A percentile compares a stretch with the other conserved stretches of the same genome.
Conservation (phyloP, 495 filamentous ascomycete genomes). For the Aspergillus egyptiacus region DNA sequence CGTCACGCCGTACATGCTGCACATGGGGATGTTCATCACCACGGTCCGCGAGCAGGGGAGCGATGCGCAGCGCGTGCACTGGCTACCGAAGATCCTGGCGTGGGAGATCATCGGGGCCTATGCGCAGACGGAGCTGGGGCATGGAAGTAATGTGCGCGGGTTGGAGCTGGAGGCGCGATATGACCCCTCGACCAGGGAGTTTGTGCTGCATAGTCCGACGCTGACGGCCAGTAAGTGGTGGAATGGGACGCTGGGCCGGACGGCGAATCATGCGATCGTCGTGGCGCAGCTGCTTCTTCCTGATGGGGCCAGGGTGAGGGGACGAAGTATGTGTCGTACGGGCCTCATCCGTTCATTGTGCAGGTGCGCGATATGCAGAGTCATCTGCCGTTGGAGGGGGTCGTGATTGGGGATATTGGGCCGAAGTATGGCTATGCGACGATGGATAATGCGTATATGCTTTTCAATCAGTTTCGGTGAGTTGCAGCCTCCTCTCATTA, state of each 20-base stretch:
- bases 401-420: constrained; percentile 46
- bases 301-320: constrained; percentile 7
- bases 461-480: constrained; percentile 39
- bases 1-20: constrained; percentile 16
- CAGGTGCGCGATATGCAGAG: constrained; percentile 42
- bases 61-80: constrained; percentile 37
- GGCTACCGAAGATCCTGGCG: constrained; percentile 39
- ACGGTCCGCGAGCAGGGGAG: constrained; percentile 42
- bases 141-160: constrained; percentile 44
- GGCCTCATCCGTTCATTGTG: constrained; percentile 45
- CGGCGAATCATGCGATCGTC: constrained; percentile 27
- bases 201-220: constrained; percentile 42
- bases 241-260: constrained; percentile 43
- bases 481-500: background rate
- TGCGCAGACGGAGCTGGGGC: constrained; percentile 44
- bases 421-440: constrained; percentile 43
- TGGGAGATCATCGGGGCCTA: constrained; percentile 44
- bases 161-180: constrained; percentile 42
- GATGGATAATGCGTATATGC: constrained; percentile 49
- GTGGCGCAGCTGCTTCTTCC: constrained; percentile 40
- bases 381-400: constrained; percentile 35
- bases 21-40: constrained; percentile 30
- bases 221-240: constrained; percentile 48
- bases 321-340: constrained; percentile 28
- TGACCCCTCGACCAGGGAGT: constrained; percentile 35